Conservation (phyloP, 257 asterid genomes). For the Solanum okadae region DNA sequence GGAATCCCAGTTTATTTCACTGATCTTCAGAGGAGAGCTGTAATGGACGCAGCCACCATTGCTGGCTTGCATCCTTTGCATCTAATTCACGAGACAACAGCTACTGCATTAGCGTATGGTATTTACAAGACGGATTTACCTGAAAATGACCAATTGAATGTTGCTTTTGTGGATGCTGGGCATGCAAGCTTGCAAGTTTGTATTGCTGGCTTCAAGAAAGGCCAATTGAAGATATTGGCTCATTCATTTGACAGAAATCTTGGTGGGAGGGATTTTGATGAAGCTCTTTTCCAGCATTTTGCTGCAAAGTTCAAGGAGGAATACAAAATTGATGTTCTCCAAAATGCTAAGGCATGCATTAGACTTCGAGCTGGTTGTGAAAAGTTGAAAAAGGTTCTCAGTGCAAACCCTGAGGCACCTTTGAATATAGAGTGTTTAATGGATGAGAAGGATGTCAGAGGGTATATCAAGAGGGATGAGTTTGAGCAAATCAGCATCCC, state of each 20-base stretch:
- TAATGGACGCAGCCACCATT: constrained; percentile 86
- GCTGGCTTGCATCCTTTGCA: constrained; percentile 93
- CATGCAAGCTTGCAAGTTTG: constrained; percentile 93
- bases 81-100: constrained; percentile 95
- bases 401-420: constrained; percentile 5
- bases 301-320: constrained; percentile 89
- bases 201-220: constrained; percentile 89
- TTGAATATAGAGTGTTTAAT: constrained; percentile 5
- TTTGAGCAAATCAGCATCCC: constrained; percentile 81
- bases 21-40: constrained; percentile 92
- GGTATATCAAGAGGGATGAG: constrained; percentile 35
- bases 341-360: constrained; percentile 79
- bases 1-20: constrained; percentile 92
- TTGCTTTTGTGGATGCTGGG: constrained; percentile 85
- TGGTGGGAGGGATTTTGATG: constrained; percentile 97
- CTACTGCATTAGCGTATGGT: constrained; percentile 94
- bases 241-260: constrained; percentile 83
- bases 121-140: constrained; percentile 91
- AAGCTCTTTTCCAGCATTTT: constrained; percentile 76
- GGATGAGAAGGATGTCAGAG: constrained; percentile 5
- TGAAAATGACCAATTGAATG: constrained; percentile 66
- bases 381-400: constrained; percentile 6
- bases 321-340: constrained; percentile 82
- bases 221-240: constrained; percentile 82
- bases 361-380: constrained; percentile 8